A percentile compares a stretch with the other conserved stretches of the same genome.
Evolutionary conservation across 768 basidiomycete species (phyloP).

Genomic region (Phanerodontia chrysosporium): DNA sequence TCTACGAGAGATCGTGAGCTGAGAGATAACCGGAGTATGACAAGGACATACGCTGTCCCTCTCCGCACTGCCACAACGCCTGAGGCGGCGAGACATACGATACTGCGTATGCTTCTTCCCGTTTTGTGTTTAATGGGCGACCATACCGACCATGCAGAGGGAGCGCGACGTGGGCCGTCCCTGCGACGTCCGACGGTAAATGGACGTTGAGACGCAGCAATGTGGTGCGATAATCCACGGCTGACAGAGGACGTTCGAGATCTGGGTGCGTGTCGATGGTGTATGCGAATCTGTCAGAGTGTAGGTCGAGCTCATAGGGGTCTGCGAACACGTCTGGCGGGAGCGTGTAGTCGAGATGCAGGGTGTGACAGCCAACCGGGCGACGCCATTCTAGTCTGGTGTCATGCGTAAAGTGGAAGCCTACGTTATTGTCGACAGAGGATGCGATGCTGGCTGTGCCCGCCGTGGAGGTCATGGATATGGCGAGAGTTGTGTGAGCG

Average conservation of each 20-base stretch:
- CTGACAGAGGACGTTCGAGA: slow-evolving; percentile 41
- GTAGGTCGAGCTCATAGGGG: slow-evolving; percentile 37
- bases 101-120: slow-evolving; percentile 11
- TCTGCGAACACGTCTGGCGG: slow-evolving; percentile 41
- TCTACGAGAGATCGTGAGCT: slow-evolving; percentile 2
- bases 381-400: slow-evolving; percentile 7
- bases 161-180: slow-evolving; percentile 25
- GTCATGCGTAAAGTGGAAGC: slow-evolving; percentile 23
- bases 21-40: background rate
- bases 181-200: background rate
- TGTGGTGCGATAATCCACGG: slow-evolving; percentile 24
- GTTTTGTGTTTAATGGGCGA: background rate
- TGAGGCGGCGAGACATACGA: slow-evolving; percentile 25
- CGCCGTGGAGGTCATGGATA: background rate
- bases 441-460: slow-evolving; percentile 9
- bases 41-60: slow-evolving; percentile 19
- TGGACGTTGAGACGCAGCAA: slow-evolving; percentile 30
- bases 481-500: background rate
- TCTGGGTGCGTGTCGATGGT: slow-evolving; percentile 34
- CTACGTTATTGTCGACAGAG: slow-evolving; percentile 15
- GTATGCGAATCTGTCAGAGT: slow-evolving; percentile 25
- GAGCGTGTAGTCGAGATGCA: slow-evolving; percentile 33
- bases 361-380: slow-evolving; percentile 20
- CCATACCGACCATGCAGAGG: slow-evolving; percentile 45
- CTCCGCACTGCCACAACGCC: slow-evolving; percentile 31